Evolutionary conservation across 2,329 filamentous ascomycete species (phyloP), one percentile per base, ranked within the genome.

Genomic region (Paramyrothecium sp.): DNA sequence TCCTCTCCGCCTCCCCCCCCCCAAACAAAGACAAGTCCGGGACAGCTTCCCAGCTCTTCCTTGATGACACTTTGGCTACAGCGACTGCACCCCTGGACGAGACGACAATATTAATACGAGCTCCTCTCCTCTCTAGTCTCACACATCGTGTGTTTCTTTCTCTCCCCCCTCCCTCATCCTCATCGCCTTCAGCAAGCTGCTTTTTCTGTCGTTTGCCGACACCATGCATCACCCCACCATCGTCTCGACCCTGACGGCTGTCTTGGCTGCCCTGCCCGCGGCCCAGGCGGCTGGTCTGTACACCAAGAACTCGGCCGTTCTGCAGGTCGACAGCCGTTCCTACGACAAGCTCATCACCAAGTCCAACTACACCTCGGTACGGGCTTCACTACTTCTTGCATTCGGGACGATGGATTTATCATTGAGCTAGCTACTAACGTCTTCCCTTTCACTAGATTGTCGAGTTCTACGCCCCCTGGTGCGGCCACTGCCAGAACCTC

Each of bases 401-500:
- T 8, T 4, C 16, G 3, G n/a, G 26, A 30, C 10, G 26, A 30
- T 30, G 26, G 26, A 21, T n/a, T 30, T 30, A 10, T 10, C 26
- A 30, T 54, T 44, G 38, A 44, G 13, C 38, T 17, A 44, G 33
- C 16, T 48, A 16, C 53, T 41, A 46, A 49, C 55, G 54, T 52
- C 56, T 57, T 52, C 41, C 54, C 30, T 20, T 47, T 50, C 7
- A n/a, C n/a, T 63, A 87, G 82, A 82, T 87, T 50, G 77, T 87
- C 71, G 91, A 93, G 76, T 98, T 98, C 82, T 98, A 97, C 70
- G 94, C 94, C 10, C 94, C 94, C 22, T 98, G 94, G 94, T 98
- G 95, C 69, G 95, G 94, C 47, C 95, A 98, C 77, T 99, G 95
- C 79, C 85, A 97, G 77, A 97, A 90, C 76, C 89, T 99, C 68